Evolutionary conservation across 2,329 filamentous ascomycete genomes (phyloP).

Genomic region (Metarhizium sp.): DNA sequence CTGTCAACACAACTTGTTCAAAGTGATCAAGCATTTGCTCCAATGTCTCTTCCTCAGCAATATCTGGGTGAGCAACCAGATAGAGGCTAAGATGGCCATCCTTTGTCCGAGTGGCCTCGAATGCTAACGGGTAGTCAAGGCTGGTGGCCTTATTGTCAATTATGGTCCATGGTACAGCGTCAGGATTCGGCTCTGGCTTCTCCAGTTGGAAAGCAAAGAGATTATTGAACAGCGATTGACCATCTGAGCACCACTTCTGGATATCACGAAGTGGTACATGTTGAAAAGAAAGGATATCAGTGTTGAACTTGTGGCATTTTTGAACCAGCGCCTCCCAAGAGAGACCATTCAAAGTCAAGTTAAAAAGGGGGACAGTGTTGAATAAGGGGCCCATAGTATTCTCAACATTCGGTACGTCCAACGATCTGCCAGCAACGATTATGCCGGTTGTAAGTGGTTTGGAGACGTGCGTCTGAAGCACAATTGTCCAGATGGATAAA

Average conservation of each 20-base stretch:
- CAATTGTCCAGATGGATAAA: constrained; percentile 64
- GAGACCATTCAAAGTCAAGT: constrained; percentile 30
- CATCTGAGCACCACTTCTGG: constrained; percentile 63
- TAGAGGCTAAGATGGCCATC: constrained; percentile 43
- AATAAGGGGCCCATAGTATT: constrained; percentile 73
- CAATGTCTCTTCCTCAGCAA: constrained; percentile 23
- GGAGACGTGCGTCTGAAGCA: constrained; percentile 43
- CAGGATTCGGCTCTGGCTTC: constrained; percentile 13
- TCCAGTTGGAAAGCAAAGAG: constrained; percentile 73
- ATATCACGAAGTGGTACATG: constrained; percentile 66
- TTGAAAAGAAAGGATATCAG: constrained; percentile 59
- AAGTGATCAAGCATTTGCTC: constrained; percentile 30
- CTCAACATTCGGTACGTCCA: constrained; percentile 58
- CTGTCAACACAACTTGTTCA: constrained; percentile 13
- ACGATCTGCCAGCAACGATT: constrained; percentile 67
- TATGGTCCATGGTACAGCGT: constrained; percentile 42
- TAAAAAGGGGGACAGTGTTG: constrained; percentile 73
- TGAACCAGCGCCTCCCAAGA: constrained; percentile 53
- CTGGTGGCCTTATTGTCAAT: constrained; percentile 32
- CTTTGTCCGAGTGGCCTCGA: constrained; percentile 55
- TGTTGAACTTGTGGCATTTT: constrained; percentile 62
- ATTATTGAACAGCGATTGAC: constrained; percentile 61
- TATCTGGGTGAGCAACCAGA: constrained; percentile 45
- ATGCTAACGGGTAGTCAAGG: constrained; percentile 66
- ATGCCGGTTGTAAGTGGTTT: constrained; percentile 55